phyloP scores from a whole-genome alignment of 257 asterid genomes.

The Plantago major region DNA sequence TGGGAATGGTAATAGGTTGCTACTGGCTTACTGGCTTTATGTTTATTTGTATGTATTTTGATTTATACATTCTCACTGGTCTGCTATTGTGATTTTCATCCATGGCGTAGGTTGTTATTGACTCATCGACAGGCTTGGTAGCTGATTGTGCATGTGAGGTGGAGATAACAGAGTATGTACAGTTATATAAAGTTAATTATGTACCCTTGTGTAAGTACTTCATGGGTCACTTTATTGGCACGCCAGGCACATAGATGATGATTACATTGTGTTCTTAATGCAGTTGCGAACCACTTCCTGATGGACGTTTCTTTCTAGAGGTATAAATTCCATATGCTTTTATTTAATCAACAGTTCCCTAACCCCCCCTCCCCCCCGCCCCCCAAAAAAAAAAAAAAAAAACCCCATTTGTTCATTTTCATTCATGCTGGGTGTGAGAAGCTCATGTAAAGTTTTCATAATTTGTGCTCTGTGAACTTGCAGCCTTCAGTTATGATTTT shows the following conservation, averaged over 20 bases:
- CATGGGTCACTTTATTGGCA: conserved; percentile 18
- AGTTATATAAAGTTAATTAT: conserved; percentile 5
- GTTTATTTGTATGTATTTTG: neutral
- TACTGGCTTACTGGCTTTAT: conserved; percentile 7
- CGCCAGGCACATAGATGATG: conserved; percentile 22
- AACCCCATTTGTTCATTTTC: too few relatives aligned
- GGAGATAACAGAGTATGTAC: conserved; percentile 89
- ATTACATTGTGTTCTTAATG: conserved; percentile 34
- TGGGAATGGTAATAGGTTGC: conserved; percentile 79
- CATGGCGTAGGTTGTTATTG: conserved; percentile 58
- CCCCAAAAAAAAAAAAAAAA: too few relatives aligned
- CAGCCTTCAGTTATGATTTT: too few relatives aligned
- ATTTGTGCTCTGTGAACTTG: too few relatives aligned
- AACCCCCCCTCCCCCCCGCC: too few relatives aligned
- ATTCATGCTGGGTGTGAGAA: neutral
- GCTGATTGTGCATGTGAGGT: conserved; percentile 97
- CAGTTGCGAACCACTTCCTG: conserved; percentile 99
- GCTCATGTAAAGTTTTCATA: too few relatives aligned
- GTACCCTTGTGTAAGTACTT: neutral
- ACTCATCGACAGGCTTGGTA: conserved; percentile 63
- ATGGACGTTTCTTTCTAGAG: conserved; percentile 97
- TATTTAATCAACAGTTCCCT: neutral
- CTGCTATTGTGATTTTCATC: conserved; percentile 19
- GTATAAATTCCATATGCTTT: conserved; percentile 32
- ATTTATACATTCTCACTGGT: conserved; percentile 19